Evolutionary conservation across 371 early-diverging fungal genomes (phyloP).

Genomic region (Umbelopsis sp.): DNA sequence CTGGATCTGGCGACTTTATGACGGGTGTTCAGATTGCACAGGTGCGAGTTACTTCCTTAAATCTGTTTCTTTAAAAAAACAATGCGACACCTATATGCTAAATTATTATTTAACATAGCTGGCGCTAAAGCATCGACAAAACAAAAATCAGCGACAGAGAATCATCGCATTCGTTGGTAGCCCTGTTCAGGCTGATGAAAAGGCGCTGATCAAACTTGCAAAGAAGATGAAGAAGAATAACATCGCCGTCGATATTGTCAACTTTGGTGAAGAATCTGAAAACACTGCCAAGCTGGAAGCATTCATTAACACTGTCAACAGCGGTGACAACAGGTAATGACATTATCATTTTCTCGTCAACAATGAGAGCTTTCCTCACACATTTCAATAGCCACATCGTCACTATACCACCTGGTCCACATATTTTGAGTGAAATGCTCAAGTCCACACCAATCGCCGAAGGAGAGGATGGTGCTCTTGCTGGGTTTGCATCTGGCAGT

Average conservation of each 20-base stretch:
- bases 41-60: slow-evolving; percentile 50
- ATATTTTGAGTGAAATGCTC: slow-evolving; percentile 89
- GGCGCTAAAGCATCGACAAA: slow-evolving; percentile 95
- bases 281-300: slow-evolving; percentile 92
- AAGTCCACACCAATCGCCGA: slow-evolving; percentile 86
- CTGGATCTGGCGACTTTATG: slow-evolving; percentile 76
- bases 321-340: slow-evolving; percentile 81
- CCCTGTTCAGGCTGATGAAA: slow-evolving; percentile 83
- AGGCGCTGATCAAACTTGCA: slow-evolving; percentile 85
- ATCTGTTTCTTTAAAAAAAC: neutral
- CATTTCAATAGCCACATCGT: slow-evolving; percentile 70
- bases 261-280: slow-evolving; percentile 94
- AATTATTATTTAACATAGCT: slow-evolving; percentile 56
- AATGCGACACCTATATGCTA: too few relatives aligned
- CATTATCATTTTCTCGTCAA: neutral
- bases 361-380: neutral
- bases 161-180: slow-evolving; percentile 95
- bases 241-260: slow-evolving; percentile 93
- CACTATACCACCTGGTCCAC: slow-evolving; percentile 95
- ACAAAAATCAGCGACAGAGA: slow-evolving; percentile 93
- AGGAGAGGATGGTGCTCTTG: slow-evolving; percentile 79
- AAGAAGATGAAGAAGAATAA: slow-evolving; percentile 98
- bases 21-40: slow-evolving; percentile 96
- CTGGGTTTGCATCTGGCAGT: slow-evolving; percentile 62
- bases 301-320: slow-evolving; percentile 88